phyloP scores from a whole-genome alignment of 352 stramenopile genomes.

The Globisporangium cylindrosporum region DNA sequence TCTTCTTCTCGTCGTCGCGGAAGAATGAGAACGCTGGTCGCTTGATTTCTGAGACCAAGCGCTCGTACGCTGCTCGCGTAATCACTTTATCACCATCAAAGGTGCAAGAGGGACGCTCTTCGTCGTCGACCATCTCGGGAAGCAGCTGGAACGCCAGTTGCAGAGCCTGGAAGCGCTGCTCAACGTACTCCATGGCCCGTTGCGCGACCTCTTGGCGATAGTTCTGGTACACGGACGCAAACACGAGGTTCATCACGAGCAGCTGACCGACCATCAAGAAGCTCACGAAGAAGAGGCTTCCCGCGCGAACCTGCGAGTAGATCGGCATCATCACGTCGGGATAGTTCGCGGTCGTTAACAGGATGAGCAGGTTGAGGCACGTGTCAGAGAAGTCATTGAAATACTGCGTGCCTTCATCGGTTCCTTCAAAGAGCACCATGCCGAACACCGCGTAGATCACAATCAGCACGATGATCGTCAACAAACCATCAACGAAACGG shows the following conservation, averaged over 20 bases:
- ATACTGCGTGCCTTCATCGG: conserved; percentile 38
- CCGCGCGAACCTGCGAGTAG: conserved; percentile 41
- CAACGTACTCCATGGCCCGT: conserved; percentile 24
- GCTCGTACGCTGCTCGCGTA: conserved; percentile 26
- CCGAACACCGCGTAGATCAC: conserved; percentile 54
- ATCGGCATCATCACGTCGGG: conserved; percentile 79
- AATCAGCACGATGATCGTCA: conserved; percentile 48
- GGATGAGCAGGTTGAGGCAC: conserved; percentile 57
- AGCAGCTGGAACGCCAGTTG: conserved; percentile 47
- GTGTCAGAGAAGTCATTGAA: conserved; percentile 52
- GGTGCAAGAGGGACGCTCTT: background rate
- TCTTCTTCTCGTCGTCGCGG: conserved; percentile 14
- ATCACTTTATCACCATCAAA: conserved; percentile 24
- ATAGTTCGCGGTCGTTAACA: conserved; percentile 83
- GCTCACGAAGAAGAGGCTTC: conserved; percentile 65
- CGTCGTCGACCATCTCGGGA: conserved; percentile 13
- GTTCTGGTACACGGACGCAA: conserved; percentile 70
- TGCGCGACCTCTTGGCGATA: conserved; percentile 48
- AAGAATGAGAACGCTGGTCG: conserved; percentile 35
- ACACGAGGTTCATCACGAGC: conserved; percentile 82
- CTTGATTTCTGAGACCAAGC: conserved; percentile 25
- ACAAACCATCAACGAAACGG: conserved; percentile 39
- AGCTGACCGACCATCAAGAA: conserved; percentile 68
- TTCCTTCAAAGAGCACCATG: conserved; percentile 70
- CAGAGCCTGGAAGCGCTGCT: conserved; percentile 43